Percentiles rank a stretch among this genome's conserved stretches.
phyloP scores from a whole-genome alignment of 2,329 filamentous ascomycete genomes.

The Apiospora rasikravindrae region DNA sequence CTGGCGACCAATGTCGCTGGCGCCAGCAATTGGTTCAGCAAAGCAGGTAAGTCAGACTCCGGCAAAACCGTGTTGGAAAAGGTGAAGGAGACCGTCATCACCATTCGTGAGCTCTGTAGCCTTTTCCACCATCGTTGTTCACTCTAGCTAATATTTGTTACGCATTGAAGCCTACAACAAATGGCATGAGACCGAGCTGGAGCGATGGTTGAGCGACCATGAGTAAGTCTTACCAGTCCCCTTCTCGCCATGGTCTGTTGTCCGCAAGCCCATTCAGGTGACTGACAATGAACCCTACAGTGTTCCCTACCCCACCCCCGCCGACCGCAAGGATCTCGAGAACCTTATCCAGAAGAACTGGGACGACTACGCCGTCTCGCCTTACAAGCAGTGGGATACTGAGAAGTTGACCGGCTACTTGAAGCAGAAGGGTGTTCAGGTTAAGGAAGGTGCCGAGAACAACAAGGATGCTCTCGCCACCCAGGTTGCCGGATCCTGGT shows the following conservation, averaged over 20 bases:
- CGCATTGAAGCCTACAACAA: conserved; percentile 83
- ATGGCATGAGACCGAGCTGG: conserved; percentile 97
- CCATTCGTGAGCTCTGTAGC: not conserved
- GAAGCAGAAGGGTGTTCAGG: conserved; percentile 71
- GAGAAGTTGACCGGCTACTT: conserved; percentile 72
- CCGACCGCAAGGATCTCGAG: conserved; percentile 95
- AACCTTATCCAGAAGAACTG: conserved; percentile 89
- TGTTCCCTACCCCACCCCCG: conserved; percentile 85
- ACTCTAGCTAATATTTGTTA: conserved; percentile 27
- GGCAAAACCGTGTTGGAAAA: conserved; percentile 21
- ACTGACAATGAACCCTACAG: not conserved
- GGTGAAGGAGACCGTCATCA: not conserved
- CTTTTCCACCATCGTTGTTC: not conserved
- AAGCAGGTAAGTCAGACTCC: conserved; percentile 68
- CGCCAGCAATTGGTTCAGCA: conserved; percentile 81
- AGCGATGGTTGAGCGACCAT: conserved; percentile 80
- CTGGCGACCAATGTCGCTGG: conserved; percentile 72
- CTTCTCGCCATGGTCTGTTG: not conserved
- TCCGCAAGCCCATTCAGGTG: not conserved
- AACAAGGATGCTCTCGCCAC: conserved; percentile 71
- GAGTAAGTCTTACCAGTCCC: not conserved
- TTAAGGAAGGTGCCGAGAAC: conserved; percentile 68
- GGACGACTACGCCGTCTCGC: conserved; percentile 75
- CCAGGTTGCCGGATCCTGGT: conserved; percentile 77
- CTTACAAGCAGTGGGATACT: conserved; percentile 79